Evolutionary conservation across 1,284 basidiomycete genomes (phyloP).

Genomic region (Sporisorium sorghi): DNA sequence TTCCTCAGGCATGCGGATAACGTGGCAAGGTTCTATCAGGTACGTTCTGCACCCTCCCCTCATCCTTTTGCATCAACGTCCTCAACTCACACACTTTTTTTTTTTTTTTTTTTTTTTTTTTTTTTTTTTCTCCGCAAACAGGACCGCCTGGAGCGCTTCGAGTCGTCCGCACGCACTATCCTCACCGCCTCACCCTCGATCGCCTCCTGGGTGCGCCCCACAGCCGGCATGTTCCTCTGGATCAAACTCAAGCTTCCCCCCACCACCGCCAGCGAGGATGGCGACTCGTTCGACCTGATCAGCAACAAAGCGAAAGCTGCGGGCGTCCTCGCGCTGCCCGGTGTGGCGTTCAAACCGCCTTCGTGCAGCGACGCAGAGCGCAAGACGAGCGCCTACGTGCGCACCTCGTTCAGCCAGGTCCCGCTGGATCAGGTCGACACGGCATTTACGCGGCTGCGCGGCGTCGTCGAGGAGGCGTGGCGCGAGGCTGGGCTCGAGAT

Average conservation of each 20-base stretch:
- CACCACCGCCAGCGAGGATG: constrained; percentile 53
- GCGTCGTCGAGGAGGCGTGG: constrained; percentile 61
- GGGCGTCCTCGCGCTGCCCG: constrained; percentile 88
- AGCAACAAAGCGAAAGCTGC: constrained; percentile 80
- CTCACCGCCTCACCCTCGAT: constrained; percentile 27
- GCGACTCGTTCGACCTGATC: constrained; percentile 82
- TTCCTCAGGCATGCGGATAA: constrained; percentile 79
- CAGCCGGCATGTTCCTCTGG: constrained; percentile 77
- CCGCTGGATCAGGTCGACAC: constrained; percentile 57
- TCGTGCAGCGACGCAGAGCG: not conserved
- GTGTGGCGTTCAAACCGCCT: constrained; percentile 71
- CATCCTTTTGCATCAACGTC: not conserved
- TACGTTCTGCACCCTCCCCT: constrained; percentile 31
- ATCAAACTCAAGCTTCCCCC: constrained; percentile 64
- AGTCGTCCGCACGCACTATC: constrained; percentile 24
- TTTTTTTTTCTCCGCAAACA: not conserved
- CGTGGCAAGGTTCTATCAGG: constrained; percentile 82
- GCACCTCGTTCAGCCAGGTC: constrained; percentile 63
- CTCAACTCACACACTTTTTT: not conserved
- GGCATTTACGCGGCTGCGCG: constrained; percentile 54
- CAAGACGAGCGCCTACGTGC: constrained; percentile 55
- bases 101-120: not conserved
- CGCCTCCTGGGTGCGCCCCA: constrained; percentile 79
- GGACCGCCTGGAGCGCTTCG: constrained; percentile 35
- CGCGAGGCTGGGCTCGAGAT: constrained; percentile 47